Evolutionary conservation across 75 land plant species (phyloP).

Genomic region (Sequoiadendron giganteum): DNA sequence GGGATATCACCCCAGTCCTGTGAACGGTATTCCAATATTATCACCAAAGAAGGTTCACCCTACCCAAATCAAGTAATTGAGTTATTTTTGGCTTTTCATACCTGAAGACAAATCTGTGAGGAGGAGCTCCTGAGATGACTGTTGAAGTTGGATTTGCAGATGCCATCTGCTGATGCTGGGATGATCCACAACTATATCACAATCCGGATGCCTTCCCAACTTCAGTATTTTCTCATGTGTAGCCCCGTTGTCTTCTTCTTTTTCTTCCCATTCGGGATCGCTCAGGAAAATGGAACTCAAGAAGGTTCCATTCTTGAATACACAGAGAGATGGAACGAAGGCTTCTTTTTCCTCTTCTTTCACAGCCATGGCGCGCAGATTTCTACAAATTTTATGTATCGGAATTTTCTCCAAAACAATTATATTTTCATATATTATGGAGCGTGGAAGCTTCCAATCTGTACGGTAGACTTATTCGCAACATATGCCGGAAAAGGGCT

Average conservation of each 20-base stretch:
- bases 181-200: slow-evolving; percentile 70
- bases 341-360: not conserved
- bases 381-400: not conserved
- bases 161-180: slow-evolving; percentile 91
- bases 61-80: not conserved
- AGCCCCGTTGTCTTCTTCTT: slow-evolving; percentile 15
- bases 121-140: slow-evolving; percentile 35
- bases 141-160: slow-evolving; percentile 50
- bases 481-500: too few relatives aligned
- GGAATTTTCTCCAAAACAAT: not conserved
- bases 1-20: not conserved
- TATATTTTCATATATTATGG: not conserved
- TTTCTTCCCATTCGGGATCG: not conserved
- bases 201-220: slow-evolving; percentile 80
- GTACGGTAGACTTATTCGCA: too few relatives aligned
- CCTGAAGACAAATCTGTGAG: slow-evolving; percentile 81
- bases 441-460: not conserved
- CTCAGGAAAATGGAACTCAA: not conserved
- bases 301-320: not conserved
- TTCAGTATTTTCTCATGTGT: slow-evolving; percentile 11
- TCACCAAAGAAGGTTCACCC: not conserved
- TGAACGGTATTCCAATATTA: not conserved
- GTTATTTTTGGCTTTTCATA: slow-evolving; percentile 1
- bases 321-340: not conserved
- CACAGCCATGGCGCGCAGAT: not conserved